Evolutionary conservation across 768 basidiomycete species (phyloP).

Genomic region (Kwoniella bestiolae): DNA sequence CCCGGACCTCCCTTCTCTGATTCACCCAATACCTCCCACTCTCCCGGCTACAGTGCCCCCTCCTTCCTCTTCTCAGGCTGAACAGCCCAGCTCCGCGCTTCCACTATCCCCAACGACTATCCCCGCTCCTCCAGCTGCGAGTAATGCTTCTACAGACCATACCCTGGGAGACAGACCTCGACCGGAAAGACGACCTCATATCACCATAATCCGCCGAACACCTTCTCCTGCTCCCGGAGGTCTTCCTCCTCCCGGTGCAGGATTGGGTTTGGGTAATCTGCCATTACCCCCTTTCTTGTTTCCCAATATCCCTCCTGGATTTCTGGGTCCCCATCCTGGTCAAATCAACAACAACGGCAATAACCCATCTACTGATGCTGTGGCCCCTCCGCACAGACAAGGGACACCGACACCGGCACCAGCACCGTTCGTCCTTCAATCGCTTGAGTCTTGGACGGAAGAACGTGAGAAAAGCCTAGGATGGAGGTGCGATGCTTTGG

Average conservation of each 20-base stretch:
- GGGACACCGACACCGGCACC: slow-evolving; percentile 11
- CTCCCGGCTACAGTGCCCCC: background rate
- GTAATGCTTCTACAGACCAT: too few species aligned
- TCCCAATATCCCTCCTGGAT: slow-evolving; percentile 22
- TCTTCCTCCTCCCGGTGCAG: background rate
- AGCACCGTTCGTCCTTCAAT: slow-evolving; percentile 27
- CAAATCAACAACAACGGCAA: background rate
- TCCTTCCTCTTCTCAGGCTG: background rate
- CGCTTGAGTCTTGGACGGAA: slow-evolving; percentile 40
- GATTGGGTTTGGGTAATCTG: slow-evolving; percentile 6
- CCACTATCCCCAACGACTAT: background rate
- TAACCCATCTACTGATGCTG: background rate
- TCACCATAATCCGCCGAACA: slow-evolving; percentile 23
- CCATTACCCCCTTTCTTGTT: slow-evolving; percentile 10
- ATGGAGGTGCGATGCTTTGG: slow-evolving; percentile 46
- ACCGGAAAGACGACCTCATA: slow-evolving; percentile 28
- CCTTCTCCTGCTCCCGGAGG: slow-evolving; percentile 1
- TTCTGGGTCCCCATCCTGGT: background rate
- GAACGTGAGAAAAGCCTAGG: slow-evolving; percentile 39
- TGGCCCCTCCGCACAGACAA: background rate
- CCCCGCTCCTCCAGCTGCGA: background rate
- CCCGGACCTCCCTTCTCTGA: background rate
- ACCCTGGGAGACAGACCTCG: slow-evolving; percentile 10
- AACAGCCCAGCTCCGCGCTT: background rate
- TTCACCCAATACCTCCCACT: background rate